Percentiles rank a stretch among this genome's conserved stretches.
These are phyloP conservation scores for Diaporthe australafricana DNA, from an alignment of 2,329 filamentous ascomycete genomes.

Conservation along the genomic window DNA sequence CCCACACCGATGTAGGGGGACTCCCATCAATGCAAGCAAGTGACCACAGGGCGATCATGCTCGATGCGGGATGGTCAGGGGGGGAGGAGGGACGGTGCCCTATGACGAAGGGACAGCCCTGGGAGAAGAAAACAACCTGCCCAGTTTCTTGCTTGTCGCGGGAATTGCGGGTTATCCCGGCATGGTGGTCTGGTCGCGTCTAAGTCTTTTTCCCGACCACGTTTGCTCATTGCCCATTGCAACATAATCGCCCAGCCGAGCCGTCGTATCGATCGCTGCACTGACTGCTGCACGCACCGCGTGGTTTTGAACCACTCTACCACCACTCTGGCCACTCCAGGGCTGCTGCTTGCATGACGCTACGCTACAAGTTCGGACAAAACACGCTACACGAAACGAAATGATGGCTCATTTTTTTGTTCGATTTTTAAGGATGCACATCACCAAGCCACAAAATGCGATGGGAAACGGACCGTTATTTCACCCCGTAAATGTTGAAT, in stretches of 20 bases:
- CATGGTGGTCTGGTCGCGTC: neutral
- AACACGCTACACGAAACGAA: neutral
- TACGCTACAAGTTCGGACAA: constrained; percentile 7
- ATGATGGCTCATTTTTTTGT: constrained; percentile 8
- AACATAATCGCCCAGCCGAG: constrained; percentile 11
- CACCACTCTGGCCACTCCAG: neutral
- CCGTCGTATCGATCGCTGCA: constrained; percentile 16
- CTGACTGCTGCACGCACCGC: neutral
- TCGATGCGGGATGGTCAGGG: neutral
- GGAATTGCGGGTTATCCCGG: neutral
- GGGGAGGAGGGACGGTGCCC: too few relatives aligned
- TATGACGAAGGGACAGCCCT: neutral
- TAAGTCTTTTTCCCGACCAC: constrained; percentile 16
- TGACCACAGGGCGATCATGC: constrained; percentile 9
- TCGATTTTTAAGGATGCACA: neutral
- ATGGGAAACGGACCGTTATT: neutral
- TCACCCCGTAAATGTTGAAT: neutral
- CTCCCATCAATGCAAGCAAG: neutral
- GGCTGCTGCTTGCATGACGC: too few relatives aligned
- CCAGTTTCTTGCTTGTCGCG: neutral
- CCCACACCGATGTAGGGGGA: neutral
- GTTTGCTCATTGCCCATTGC: neutral
- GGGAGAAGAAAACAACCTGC: neutral
- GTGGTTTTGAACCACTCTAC: constrained; percentile 3
- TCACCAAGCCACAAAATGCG: neutral